Base-by-base conservation (phyloP, 768 basidiomycete species). In the Multifurca ochricompacta region DNA sequence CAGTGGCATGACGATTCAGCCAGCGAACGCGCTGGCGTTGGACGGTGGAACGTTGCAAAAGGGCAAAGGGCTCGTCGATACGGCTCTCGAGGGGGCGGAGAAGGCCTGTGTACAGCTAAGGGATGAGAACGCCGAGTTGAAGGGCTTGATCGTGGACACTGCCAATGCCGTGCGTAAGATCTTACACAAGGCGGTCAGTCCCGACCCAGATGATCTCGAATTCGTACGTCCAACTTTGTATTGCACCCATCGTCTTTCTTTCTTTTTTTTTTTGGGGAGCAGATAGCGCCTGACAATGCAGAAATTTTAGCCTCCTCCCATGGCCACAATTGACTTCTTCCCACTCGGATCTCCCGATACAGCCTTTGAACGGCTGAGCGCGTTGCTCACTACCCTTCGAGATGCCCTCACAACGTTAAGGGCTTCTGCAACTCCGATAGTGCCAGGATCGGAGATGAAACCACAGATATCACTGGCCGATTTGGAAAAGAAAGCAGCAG, bases 1-100 rank as follows among this genome's bases (percentile, higher is more conserved):
- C 50, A 39, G 66, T 61, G 37, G 65, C 61, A 61, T 77, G 65
- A 59, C 66, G 40, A 66, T 83, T 59, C 71, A 72, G 49, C 77
- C 77, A 42, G 73, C 78, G 1, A 85, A 85, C 60, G 73, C 74
- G 31, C 68, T 69, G 16, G 70, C 76, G 27, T 66, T 74, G 9
- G 73, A 76, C 10, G 78, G 75, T 28, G 57, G 19, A 30, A 59
- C 62, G 18, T 42, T 76, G 10, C 77, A 76, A 16, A 80, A 73
- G 64, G 78, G 80, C 1, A 74, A 75, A 47, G 75, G 74, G 10
- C 77, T 78, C 62, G 63, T 83, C 28, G 88, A 91, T 58, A 68
- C 77, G 28, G 82, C 87, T 6, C 71, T 91, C 31, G 82, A 84
- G 43, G 79, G 91, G 60, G 82, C 87, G 0, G 88, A 91, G 65